Evolutionary conservation across 179 eudicot genomes (phyloP).

Genomic region (Spinacia oleracea): DNA sequence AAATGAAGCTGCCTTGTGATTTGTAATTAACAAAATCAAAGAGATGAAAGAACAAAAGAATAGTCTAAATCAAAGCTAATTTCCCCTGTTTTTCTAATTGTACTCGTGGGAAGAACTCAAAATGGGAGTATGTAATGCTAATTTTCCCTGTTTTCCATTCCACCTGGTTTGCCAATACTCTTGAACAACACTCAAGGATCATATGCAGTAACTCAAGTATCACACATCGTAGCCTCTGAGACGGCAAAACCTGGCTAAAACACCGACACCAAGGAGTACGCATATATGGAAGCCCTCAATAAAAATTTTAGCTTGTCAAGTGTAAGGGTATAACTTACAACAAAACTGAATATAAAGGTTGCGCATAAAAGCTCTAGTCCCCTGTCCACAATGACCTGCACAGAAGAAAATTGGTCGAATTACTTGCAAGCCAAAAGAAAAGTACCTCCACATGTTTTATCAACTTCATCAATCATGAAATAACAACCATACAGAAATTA

Average conservation of each 20-base stretch:
- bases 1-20: conserved; percentile 80
- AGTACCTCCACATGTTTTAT: too few species aligned
- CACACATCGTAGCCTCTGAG: too few species aligned
- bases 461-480: too few species aligned
- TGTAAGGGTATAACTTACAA: conserved; percentile 55
- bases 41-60: background rate
- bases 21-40: background rate
- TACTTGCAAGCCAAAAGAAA: conserved; percentile 4
- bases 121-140: conserved; percentile 20
- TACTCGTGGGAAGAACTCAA: conserved; percentile 10
- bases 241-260: too few species aligned
- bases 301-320: background rate
- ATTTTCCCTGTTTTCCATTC: too few species aligned
- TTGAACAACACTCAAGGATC: too few species aligned
- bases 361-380: conserved; percentile 92
- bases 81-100: background rate
- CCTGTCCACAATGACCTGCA: conserved; percentile 86
- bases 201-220: too few species aligned
- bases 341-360: conserved; percentile 67
- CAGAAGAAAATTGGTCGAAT: conserved; percentile 13
- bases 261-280: too few species aligned
- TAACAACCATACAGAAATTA: too few species aligned
- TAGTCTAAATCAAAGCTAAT: background rate
- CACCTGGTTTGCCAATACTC: too few species aligned
- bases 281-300: background rate